Percentiles rank a stretch among this genome's conserved stretches.
Evolutionary conservation across 257 asterid species (phyloP).

Genomic region (Lavandula angustifolia): DNA sequence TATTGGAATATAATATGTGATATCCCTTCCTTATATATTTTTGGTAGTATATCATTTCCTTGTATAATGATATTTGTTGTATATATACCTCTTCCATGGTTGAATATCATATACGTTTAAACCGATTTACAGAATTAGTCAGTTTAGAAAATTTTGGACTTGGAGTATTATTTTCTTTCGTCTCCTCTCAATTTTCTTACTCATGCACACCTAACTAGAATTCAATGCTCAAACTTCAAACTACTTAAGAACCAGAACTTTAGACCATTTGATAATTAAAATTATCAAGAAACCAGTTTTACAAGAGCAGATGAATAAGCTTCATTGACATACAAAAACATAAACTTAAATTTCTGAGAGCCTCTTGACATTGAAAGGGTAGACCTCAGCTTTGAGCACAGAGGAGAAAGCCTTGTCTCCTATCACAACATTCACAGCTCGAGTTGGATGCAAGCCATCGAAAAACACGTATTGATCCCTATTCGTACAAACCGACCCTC

Average conservation of each 20-base stretch:
- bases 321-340: not conserved
- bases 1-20: no score
- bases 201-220: no score
- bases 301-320: not conserved
- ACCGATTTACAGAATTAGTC: no score
- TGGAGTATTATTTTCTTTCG: no score
- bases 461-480: slow-evolving; percentile 54
- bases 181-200: no score
- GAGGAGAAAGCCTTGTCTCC: slow-evolving; percentile 64
- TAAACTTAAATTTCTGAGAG: slow-evolving; percentile 35
- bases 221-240: no score
- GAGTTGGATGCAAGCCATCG: slow-evolving; percentile 37
- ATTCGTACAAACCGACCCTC: slow-evolving; percentile 42
- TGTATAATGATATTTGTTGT: no score
- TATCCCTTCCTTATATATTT: no score
- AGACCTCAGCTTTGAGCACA: slow-evolving; percentile 40
- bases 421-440: slow-evolving; percentile 58
- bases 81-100: no score
- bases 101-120: no score
- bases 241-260: not conserved
- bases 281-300: not conserved
- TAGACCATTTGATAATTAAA: not conserved
- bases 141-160: no score
- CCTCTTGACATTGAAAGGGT: slow-evolving; percentile 56
- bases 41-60: no score